Base-by-base conservation (phyloP, 2,329 filamentous ascomycete species). In the Colletotrichum sp. region DNA sequence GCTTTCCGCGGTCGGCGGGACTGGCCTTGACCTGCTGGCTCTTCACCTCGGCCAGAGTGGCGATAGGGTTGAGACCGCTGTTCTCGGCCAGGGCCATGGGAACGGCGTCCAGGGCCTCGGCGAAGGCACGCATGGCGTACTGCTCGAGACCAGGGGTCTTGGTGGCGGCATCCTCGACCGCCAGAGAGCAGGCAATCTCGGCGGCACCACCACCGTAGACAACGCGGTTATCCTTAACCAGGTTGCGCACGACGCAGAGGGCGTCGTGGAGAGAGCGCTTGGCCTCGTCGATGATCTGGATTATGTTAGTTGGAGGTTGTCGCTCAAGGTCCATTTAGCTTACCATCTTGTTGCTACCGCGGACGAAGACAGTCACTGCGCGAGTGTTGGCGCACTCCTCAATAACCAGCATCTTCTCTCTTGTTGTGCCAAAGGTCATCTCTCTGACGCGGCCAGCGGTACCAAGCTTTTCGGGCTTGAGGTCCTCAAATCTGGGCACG, bases 301-400 rank as follows among this genome's bases (percentile, higher is more conserved):
- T n/a, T 16, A 30, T 63, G 76, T 84, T 75, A 83, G 79, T 32
- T 16, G 44, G 7, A 10, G 55, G 5, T 16, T 34, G 5, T 59
- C 9, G 10, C 4, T 15, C 16, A 16, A 8, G 15, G n/a, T 12
- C 15, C 10, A 12, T 24, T 8, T n/a, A 9, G 60, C 90, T 83
- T 86, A 96, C 95, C 97, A 99, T 99, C 91, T 99, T 99, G 92
- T 99, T 99, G 90, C 96, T 98, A 82, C 97, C 97, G 82, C 97
- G 92, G 77, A 99, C 95, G 85, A 99, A 99, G 71, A 98, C 93
- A 4, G 97, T 99, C 77, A 99, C 98, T 60, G 97, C 97, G 82
- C 97, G 91, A 75, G 95, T 98, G 89, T 99, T 99, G 82, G 98
- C 97, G 84, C 97, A 99, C 87, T 99, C 97, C 88, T 99, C 98